phyloP scores from a whole-genome alignment of 257 asterid genomes.

The Schizonepeta tenuifolia region DNA sequence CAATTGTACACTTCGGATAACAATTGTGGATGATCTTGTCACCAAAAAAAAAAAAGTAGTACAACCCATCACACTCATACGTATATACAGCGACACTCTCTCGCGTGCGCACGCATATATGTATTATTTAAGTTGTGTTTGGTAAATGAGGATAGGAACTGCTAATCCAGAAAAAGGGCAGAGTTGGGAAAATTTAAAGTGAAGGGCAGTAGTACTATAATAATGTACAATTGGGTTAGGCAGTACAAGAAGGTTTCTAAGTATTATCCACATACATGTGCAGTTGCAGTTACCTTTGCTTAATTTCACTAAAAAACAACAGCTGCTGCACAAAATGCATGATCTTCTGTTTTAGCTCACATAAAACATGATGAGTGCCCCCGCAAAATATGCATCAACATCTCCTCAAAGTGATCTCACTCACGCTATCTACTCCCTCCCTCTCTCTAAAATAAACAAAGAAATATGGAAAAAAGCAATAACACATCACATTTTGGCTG shows the following conservation, averaged over 20 bases:
- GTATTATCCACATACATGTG: neutral
- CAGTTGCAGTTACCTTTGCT: neutral
- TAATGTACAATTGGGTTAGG: neutral
- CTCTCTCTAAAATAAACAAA: neutral
- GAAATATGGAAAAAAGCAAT: neutral
- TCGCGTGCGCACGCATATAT: too few relatives aligned
- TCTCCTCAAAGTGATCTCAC: conserved; percentile 13
- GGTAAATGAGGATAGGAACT: neutral
- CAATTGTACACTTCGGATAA: too few relatives aligned
- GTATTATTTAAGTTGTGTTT: neutral
- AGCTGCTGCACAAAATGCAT: conserved; percentile 39
- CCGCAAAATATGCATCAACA: conserved; percentile 11
- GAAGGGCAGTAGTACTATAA: conserved; percentile 16
- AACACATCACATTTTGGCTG: neutral
- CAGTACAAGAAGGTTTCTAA: conserved; percentile 32
- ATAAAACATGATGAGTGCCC: conserved; percentile 16
- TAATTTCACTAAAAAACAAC: conserved; percentile 20
- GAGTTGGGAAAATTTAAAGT: conserved; percentile 8
- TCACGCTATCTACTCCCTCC: conserved; percentile 3
- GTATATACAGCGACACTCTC: too few relatives aligned
- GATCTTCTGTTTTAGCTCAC: conserved; percentile 32
- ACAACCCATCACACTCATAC: too few relatives aligned
- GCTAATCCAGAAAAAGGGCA: conserved; percentile 11
- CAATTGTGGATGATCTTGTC: too few relatives aligned
- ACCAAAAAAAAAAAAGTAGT: too few relatives aligned